Percentiles rank a stretch among this genome's conserved stretches.
These are phyloP conservation scores for Stachybotrys elegans DNA, from an alignment of 2,329 filamentous ascomycete genomes.

Conservation along the genomic window DNA sequence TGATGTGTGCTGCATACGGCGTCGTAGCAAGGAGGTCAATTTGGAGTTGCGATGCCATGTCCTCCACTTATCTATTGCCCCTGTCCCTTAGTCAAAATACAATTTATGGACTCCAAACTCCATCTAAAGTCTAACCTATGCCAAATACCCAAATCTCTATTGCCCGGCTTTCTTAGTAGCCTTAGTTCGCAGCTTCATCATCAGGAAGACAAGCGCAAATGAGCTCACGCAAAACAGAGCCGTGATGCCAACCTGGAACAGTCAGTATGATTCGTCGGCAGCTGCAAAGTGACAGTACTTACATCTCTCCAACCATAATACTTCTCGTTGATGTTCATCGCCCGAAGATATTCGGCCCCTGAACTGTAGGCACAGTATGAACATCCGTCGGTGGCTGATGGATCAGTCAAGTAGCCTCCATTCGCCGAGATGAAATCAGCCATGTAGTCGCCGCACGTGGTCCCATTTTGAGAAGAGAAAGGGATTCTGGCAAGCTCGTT, in stretches of 20 bases:
- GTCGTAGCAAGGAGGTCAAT: no score
- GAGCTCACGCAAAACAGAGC: conserved; percentile 15
- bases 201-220: conserved; percentile 15
- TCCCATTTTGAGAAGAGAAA: conserved; percentile 4
- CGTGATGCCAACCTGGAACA: conserved; percentile 12
- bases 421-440: conserved; percentile 10
- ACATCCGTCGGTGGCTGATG: conserved; percentile 9
- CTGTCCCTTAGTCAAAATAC: no score
- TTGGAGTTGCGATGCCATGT: no score
- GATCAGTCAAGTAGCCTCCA: conserved; percentile 9
- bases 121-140: no score
- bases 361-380: conserved; percentile 11
- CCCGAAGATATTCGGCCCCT: conserved; percentile 12
- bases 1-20: no score
- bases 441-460: conserved; percentile 14
- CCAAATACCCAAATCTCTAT: no score
- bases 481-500: conserved; percentile 18
- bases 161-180: conserved; percentile 13
- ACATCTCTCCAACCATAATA: conserved; percentile 16
- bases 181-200: conserved; percentile 18
- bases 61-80: no score
- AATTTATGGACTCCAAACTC: no score
- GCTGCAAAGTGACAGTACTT: not conserved
- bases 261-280: not conserved
- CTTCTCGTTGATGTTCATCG: conserved; percentile 11